phyloP scores from a whole-genome alignment of 2,329 filamentous ascomycete species.

The Diplodia seriata region DNA sequence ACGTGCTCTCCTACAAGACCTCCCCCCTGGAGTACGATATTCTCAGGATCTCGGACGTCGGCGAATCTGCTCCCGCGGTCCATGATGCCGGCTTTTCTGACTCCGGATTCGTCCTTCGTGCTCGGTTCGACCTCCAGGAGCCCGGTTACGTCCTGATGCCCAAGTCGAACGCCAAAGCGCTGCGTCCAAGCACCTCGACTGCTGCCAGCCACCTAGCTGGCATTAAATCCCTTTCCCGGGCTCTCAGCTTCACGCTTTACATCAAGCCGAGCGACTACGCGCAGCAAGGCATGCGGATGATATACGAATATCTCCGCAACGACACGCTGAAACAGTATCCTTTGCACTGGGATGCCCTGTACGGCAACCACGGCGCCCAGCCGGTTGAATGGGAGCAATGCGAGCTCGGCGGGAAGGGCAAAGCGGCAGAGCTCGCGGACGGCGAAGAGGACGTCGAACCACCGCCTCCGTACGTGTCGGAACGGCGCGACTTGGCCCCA shows the following conservation, averaged over 20 bases:
- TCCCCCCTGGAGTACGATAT: slow-evolving; percentile 4
- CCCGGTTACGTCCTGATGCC: slow-evolving; percentile 25
- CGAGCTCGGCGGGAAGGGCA: background rate
- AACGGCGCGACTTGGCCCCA: background rate
- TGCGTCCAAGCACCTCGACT: slow-evolving; percentile 21
- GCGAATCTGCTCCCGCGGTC: background rate
- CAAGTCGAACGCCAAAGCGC: slow-evolving; percentile 13
- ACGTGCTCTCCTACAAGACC: background rate
- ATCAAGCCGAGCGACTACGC: slow-evolving; percentile 31
- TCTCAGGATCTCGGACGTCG: slow-evolving; percentile 4
- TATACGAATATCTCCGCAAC: background rate
- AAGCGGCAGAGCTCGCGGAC: background rate
- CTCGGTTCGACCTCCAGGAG: slow-evolving; percentile 19
- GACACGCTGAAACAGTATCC: slow-evolving; percentile 18
- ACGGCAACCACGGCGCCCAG: background rate
- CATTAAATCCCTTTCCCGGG: slow-evolving; percentile 11
- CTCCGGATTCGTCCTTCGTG: slow-evolving; percentile 4
- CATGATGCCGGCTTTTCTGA: slow-evolving; percentile 29
- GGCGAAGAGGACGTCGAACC: slow-evolving; percentile 1
- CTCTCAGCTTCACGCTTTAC: slow-evolving; percentile 6
- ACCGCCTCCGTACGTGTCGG: slow-evolving; percentile 12
- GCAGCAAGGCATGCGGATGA: slow-evolving; percentile 5
- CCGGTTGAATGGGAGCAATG: slow-evolving; percentile 17
- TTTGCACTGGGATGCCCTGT: slow-evolving; percentile 10
- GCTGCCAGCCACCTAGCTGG: slow-evolving; percentile 5